phyloP scores from a whole-genome alignment of 164 flowering plant species.

The Aristolochia contorta region DNA sequence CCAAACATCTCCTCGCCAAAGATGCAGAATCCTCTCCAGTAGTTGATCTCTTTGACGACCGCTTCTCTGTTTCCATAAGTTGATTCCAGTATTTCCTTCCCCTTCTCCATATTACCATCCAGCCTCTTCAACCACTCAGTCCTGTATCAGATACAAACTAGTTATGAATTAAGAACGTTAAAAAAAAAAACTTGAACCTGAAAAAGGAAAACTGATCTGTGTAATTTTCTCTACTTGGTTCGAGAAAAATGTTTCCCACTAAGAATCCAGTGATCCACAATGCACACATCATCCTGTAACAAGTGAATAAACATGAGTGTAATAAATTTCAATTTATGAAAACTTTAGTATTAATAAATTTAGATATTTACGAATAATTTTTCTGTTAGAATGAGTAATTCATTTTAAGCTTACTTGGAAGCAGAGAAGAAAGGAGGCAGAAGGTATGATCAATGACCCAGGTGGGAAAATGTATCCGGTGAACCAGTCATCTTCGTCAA shows the following conservation, averaged over 20 bases:
- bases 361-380: too few relatives aligned
- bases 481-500: slow-evolving; percentile 14
- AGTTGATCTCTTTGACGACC: slow-evolving; percentile 5
- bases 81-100: slow-evolving; percentile 3
- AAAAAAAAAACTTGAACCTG: too few relatives aligned
- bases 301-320: neutral
- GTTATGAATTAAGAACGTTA: too few relatives aligned
- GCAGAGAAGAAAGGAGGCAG: slow-evolving; percentile 15
- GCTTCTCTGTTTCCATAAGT: slow-evolving; percentile 5
- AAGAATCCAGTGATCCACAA: slow-evolving; percentile 15
- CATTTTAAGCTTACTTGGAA: slow-evolving; percentile 15
- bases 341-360: too few relatives aligned
- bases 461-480: slow-evolving; percentile 10
- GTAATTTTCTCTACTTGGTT: neutral
- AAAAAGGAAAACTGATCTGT: too few relatives aligned
- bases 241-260: slow-evolving; percentile 16
- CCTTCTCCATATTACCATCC: neutral
- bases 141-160: neutral
- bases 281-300: slow-evolving; percentile 15
- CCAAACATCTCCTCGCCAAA: slow-evolving; percentile 7
- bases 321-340: neutral
- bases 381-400: too few relatives aligned
- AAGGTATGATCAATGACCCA: slow-evolving; percentile 14
- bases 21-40: slow-evolving; percentile 13
- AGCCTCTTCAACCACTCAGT: slow-evolving; percentile 1